Evolutionary conservation across 2,329 filamentous ascomycete species (phyloP).

Genomic region (Furcasterigmium sp.): DNA sequence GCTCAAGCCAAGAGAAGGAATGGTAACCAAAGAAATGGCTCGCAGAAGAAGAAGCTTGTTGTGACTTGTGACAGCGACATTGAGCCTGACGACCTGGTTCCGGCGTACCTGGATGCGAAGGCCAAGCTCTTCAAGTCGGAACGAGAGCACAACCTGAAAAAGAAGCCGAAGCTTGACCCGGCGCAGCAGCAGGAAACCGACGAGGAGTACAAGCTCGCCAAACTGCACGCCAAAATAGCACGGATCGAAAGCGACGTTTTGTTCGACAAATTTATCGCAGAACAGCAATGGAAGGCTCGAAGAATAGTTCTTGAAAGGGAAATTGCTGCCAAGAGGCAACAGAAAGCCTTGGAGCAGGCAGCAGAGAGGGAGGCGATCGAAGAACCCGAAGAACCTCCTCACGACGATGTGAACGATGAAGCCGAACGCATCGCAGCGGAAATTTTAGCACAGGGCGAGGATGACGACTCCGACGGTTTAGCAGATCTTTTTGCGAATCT

Average conservation of each 20-base stretch:
- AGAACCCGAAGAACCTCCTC: constrained; percentile 19
- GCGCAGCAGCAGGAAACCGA: constrained; percentile 35
- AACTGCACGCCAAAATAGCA: constrained; percentile 67
- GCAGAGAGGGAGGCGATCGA: constrained; percentile 15
- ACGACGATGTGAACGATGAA: constrained; percentile 48
- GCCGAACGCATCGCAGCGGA: constrained; percentile 55
- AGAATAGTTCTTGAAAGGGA: constrained; percentile 58
- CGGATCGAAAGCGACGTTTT: constrained; percentile 74
- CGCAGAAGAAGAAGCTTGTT: constrained; percentile 33
- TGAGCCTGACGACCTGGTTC: constrained; percentile 69
- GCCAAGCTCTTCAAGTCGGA: constrained; percentile 59
- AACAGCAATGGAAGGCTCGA: constrained; percentile 58
- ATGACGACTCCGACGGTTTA: constrained; percentile 48
- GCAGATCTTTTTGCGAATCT: constrained; percentile 55
- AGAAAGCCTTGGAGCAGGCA: constrained; percentile 25
- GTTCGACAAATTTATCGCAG: constrained; percentile 63
- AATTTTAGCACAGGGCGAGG: constrained; percentile 48
- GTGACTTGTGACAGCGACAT: constrained; percentile 63
- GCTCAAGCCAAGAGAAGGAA: background rate
- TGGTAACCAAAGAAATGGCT: constrained; percentile 7
- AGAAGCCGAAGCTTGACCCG: constrained; percentile 30
- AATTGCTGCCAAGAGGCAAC: constrained; percentile 43
- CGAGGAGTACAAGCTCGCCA: constrained; percentile 53
- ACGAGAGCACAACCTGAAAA: constrained; percentile 37
- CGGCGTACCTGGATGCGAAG: constrained; percentile 73